Conservation (phyloP, 2,329 filamentous ascomycete genomes). For the Paraphoma sp. region DNA sequence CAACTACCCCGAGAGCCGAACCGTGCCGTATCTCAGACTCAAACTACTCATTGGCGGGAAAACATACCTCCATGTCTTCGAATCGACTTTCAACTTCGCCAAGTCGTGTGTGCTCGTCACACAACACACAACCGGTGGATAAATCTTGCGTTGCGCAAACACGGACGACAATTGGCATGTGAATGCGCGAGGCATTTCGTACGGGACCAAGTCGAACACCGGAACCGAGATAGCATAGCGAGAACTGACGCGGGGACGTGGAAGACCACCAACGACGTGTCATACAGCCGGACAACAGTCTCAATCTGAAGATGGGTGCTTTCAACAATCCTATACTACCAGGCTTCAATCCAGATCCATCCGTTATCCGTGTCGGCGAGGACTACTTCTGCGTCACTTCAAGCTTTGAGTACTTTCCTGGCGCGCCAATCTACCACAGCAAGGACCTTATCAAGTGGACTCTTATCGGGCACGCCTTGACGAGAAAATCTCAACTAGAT, state of each 20-base stretch:
- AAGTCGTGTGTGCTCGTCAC: too few species aligned
- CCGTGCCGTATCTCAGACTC: neutral
- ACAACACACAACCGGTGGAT: too few species aligned
- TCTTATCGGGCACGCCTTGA: slow-evolving; percentile 48
- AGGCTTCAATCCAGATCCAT: slow-evolving; percentile 60
- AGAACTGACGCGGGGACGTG: too few species aligned
- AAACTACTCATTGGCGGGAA: neutral
- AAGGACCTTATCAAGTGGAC: slow-evolving; percentile 60
- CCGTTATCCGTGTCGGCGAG: slow-evolving; percentile 50
- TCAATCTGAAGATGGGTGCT: too few species aligned
- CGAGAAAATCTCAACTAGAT: slow-evolving; percentile 46
- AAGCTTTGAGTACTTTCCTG: slow-evolving; percentile 61
- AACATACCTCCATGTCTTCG: neutral
- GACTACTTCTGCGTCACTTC: slow-evolving; percentile 59
- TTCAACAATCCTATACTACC: slow-evolving; percentile 53
- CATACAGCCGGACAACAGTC: too few species aligned
- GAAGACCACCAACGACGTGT: too few species aligned
- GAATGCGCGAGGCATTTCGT: too few species aligned
- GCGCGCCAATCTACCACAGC: slow-evolving; percentile 59
- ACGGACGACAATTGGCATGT: too few species aligned
- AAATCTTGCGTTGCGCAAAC: too few species aligned
- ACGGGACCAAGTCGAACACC: too few species aligned
- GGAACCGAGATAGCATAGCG: too few species aligned
- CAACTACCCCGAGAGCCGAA: neutral
- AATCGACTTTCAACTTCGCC: too few species aligned